Conservation (phyloP, 331 rosid species). For the Acacia pycnantha region DNA sequence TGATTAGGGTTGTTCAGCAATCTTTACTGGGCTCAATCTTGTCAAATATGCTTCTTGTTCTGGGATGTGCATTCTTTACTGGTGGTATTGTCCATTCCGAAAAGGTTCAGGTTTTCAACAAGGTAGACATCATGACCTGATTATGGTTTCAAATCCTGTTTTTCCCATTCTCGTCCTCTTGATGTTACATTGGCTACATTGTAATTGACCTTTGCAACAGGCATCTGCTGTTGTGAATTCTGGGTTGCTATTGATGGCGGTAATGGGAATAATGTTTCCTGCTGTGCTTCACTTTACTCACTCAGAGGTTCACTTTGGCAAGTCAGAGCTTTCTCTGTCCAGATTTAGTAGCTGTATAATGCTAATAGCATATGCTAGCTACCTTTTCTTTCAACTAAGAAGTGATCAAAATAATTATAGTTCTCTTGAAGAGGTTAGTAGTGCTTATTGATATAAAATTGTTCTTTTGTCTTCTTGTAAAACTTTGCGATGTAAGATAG, state of each 20-base stretch:
- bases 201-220: slow-evolving; percentile 69
- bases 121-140: slow-evolving; percentile 45
- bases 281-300: slow-evolving; percentile 89
- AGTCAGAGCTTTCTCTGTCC: slow-evolving; percentile 84
- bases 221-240: slow-evolving; percentile 84
- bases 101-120: slow-evolving; percentile 73
- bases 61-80: slow-evolving; percentile 90
- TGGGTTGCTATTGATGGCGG: slow-evolving; percentile 95
- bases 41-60: slow-evolving; percentile 96
- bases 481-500: slow-evolving; percentile 23
- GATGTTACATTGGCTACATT: slow-evolving; percentile 22
- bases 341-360: slow-evolving; percentile 93
- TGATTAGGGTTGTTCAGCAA: slow-evolving; percentile 89
- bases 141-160: background rate
- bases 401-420: slow-evolving; percentile 51
- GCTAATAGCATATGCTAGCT: slow-evolving; percentile 87
- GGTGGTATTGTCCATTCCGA: slow-evolving; percentile 72
- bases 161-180: slow-evolving; percentile 2
- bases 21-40: slow-evolving; percentile 84
- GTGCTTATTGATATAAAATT: background rate
- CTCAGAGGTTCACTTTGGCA: slow-evolving; percentile 78
- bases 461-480: background rate
- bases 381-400: slow-evolving; percentile 81
- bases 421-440: slow-evolving; percentile 58
- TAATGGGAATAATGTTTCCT: slow-evolving; percentile 89